phyloP scores from a whole-genome alignment of 78 protist species.

The Protostelium mycophagum region DNA sequence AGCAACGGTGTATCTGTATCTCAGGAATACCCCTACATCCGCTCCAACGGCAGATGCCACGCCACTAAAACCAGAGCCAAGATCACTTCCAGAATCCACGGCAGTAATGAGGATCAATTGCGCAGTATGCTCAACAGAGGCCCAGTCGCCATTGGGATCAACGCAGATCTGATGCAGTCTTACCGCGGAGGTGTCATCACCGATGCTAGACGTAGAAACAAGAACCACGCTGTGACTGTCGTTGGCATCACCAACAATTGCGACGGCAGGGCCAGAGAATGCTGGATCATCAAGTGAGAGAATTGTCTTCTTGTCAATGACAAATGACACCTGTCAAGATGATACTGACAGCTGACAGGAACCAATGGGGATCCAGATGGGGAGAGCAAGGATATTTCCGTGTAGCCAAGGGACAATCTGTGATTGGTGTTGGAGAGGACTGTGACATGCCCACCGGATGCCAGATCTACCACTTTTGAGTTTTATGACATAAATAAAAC shows the following conservation, averaged over 20 bases:
- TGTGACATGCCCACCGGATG: not conserved
- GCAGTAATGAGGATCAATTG: not conserved
- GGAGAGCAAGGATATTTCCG: not conserved
- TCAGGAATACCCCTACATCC: not conserved
- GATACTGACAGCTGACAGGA: not conserved
- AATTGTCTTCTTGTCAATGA: too few relatives aligned
- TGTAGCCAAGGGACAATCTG: not conserved
- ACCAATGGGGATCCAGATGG: not conserved
- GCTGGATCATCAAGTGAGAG: not conserved
- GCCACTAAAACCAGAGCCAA: not conserved
- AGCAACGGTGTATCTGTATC: not conserved
- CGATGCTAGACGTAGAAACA: not conserved
- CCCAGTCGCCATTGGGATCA: not conserved
- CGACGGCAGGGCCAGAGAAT: not conserved
- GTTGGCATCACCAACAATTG: not conserved
- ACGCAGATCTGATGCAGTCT: not conserved
- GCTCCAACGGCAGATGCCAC: not conserved
- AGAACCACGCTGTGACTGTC: not conserved
- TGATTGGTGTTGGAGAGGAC: not conserved
- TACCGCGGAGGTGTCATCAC: not conserved
- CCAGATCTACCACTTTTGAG: too few relatives aligned
- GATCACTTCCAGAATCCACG: not conserved
- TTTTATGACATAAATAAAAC: too few relatives aligned
- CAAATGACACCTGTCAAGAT: not conserved
- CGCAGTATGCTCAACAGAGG: not conserved